Base-by-base conservation (phyloP, 805 yeast species). In the Candida montana region DNA sequence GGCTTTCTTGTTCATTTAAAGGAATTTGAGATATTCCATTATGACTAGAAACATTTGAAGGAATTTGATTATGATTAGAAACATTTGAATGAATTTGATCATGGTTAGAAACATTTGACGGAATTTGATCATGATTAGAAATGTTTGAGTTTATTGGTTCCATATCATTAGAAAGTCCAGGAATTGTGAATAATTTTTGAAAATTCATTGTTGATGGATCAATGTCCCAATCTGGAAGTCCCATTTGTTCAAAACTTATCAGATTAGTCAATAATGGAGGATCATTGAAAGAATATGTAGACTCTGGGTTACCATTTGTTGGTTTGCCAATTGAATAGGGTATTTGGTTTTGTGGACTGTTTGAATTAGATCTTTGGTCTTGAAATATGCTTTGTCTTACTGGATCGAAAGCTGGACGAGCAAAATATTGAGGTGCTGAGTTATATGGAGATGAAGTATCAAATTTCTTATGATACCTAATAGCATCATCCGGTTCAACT, bases 171-270 rank as follows among this genome's bases (percentile, higher is more conserved):
- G 29, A 11, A 13, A 29, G 10, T 15, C 37, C 31, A 21, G 35
- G 24, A n/a, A 29, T 16, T 6, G 17, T 24, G 31, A 33, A 33
- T 2, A 27, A 8, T 16, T 32, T 36, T 33, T 33, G 32, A 11
- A 39, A 27, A 15, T 20, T 21, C 20, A 15, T 29, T 11, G 27
- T 35, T 31, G 40, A 12, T 18, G 38, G 24, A n/a, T 27, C 31
- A 32, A 26, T 13, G 15, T 40, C 43, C 43, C 43, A 40, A 16
- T 40, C 43, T 4, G 39, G 36, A 15, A 40, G 19, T 1, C 39
- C 39, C n/a, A 31, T 24, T 8, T 31, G 39, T 6, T 40, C 43
- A 31, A 35, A 31, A 3, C 39, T 19, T 3, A 35, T 7, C 17
- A 40, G 12, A 27, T 31, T 35, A 19, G 34, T 29, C 10, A 31